Base-by-base conservation (phyloP, 306 rosid genomes). In the Geum urbanum region DNA sequence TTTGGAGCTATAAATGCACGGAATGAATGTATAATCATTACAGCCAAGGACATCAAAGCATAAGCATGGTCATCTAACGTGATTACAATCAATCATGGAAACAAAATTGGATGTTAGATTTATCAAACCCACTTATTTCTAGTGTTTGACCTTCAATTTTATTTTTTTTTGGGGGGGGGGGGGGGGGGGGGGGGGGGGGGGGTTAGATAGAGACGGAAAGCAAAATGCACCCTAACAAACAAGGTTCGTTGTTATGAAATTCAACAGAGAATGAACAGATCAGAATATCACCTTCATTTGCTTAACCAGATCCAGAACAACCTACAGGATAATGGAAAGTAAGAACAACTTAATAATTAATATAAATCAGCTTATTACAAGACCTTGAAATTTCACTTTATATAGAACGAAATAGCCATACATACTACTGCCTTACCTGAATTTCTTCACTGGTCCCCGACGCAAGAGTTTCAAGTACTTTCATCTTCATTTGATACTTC, bases 401-500 rank as follows among this genome's bases (percentile, higher is more conserved):
- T 62, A 82, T 50, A 10, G 60, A 61, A 64, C 72, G 27, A 48
- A 37, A 66, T 63, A 48, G 24, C 52, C 49, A 43, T 68, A 79
- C 75, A 50, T 77, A 55, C 12, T 16, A 71, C 60, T 57, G 22
- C 67, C 56, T 77, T 54, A 89, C 99, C 97, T 91, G 91, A 66
- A 80, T 83, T 82, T 95, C 99, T 83, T 86, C 92, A 10, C 83
- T 67, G 40, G 92, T 74, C 71, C 97, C 97, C 6, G 80, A 72
- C 41, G 95, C 87, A 76, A 95, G 86, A 51, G 92, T 79, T 81
- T 95, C 97, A 66, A 95, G 96, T 8, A 81, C 95, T 82, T 76
- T 84, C 20, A 95, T 76, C 89, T 72, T 89, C 59, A 83, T 76
- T 71, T 82, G 91, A 69, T 84, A 87, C 83, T 87, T 95, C 78